A percentile compares a stretch with the other conserved stretches of the same genome.
Evolutionary conservation across 768 basidiomycete genomes (phyloP).

Genomic region (Exidia glandulosa): DNA sequence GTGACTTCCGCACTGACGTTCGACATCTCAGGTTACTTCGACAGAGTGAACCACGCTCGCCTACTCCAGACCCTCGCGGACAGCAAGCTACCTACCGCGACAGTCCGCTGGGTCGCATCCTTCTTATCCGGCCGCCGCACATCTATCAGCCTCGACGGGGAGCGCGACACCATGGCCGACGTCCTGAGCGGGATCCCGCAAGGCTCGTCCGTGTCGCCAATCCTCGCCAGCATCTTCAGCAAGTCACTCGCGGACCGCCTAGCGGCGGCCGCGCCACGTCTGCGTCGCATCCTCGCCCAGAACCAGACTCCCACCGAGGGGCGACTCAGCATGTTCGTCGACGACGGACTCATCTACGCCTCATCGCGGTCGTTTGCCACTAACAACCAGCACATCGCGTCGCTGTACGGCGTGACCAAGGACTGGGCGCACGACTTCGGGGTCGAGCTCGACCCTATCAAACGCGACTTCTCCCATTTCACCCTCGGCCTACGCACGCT

Average conservation of each 20-base stretch:
- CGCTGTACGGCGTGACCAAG: too few relatives aligned
- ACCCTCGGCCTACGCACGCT: too few relatives aligned
- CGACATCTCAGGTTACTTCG: conserved; percentile 3
- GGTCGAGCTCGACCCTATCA: too few relatives aligned
- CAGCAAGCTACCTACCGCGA: not conserved
- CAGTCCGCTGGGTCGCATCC: not conserved
- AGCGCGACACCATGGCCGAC: too few relatives aligned
- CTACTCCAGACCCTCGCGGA: not conserved
- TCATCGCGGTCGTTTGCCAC: too few relatives aligned
- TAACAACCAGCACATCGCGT: too few relatives aligned
- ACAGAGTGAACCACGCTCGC: not conserved
- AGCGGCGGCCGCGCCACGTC: too few relatives aligned
- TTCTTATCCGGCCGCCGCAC: conserved; percentile 1
- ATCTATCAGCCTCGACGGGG: not conserved
- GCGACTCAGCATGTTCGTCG: conserved; percentile 19
- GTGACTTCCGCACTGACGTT: conserved; percentile 1
- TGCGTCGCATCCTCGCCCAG: too few relatives aligned
- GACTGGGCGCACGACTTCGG: too few relatives aligned
- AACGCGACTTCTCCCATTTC: too few relatives aligned
- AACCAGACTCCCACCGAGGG: conserved; percentile 4
- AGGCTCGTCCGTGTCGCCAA: not conserved
- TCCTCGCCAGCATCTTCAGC: not conserved
- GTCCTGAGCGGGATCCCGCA: not conserved
- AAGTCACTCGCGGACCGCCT: too few relatives aligned
- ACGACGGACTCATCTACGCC: conserved; percentile 13